Base-by-base conservation (phyloP, 2,329 filamentous ascomycete genomes). In the Whalleya microplaca region DNA sequence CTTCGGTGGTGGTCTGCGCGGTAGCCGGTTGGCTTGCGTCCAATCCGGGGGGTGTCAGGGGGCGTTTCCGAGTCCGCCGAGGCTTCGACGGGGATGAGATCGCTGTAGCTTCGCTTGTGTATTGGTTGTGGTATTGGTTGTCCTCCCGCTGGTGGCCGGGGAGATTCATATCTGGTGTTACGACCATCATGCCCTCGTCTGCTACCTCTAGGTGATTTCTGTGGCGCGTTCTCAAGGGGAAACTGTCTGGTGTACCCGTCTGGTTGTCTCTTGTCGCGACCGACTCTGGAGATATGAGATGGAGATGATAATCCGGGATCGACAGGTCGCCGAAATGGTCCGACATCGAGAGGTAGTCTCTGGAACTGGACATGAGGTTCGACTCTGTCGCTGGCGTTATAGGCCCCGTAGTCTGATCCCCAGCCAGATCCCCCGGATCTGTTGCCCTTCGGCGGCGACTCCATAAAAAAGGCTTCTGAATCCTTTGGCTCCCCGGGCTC, bases 31-130 rank as follows among this genome's bases (percentile, higher is more conserved):
- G 72, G 58, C 45, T 69, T 65, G 62, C 69, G 53, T 50, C 67
- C 59, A 62, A 62, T 53, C 49, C 68, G 53, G 40, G 71, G 62
- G 53, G 67, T 57, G 62, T 66, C 49, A 59, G 58, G 55, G 61
- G 64, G 60, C 65, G 62, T 50, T 55, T 74, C 68, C 59, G 71
- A 45, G 56, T 62, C 57, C 52, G 63, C 62, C 52, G 73, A 67
- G 47, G 66, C 51, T 51, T 72, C 67, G 62, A 73, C 66, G 55
- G 75, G 69, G 58, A 76, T 73, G 66, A 74, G 68, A 56, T 76
- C 73, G 56, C 72, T 75, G 66, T 73, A 73, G 64, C 67, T 72
- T 32, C 59, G 61, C 52, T 65, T 62, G 19, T 46, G 57, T 43
- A 48, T 49, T 52, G 56, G 52, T 40, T 53, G 51, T 21, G 41